Conservation (phyloP, 2,329 filamentous ascomycete genomes). For the Sodiomyces alkalinus region DNA sequence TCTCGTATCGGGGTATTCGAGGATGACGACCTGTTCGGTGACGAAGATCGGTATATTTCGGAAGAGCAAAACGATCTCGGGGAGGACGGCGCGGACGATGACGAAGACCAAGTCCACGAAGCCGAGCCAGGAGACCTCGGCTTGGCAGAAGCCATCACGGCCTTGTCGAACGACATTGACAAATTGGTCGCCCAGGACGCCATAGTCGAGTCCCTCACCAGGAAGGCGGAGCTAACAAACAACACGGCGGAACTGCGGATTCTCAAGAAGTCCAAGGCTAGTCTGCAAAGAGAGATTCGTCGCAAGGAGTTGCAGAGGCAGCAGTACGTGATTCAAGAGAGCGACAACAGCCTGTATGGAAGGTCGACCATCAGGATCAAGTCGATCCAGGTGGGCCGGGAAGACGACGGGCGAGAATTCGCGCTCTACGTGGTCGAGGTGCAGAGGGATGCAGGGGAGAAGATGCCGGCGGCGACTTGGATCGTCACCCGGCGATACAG, state of each 20-base stretch:
- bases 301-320: conserved; percentile 91
- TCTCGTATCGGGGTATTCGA: conserved; percentile 85
- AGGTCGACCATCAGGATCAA: conserved; percentile 82
- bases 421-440: conserved; percentile 91
- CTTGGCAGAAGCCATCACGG: conserved; percentile 80
- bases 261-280: conserved; percentile 83
- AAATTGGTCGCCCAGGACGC: conserved; percentile 76
- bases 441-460: conserved; percentile 74
- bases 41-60: conserved; percentile 71
- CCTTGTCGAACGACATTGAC: conserved; percentile 80
- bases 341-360: conserved; percentile 91
- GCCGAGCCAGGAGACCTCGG: conserved; percentile 90
- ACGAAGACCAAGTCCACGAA: conserved; percentile 76
- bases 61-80: conserved; percentile 70
- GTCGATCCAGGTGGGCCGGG: conserved; percentile 79
- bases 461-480: conserved; percentile 95
- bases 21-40: conserved; percentile 83
- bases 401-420: conserved; percentile 86
- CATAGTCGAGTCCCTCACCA: conserved; percentile 78
- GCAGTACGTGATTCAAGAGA: conserved; percentile 95
- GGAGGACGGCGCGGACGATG: conserved; percentile 37
- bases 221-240: conserved; percentile 93
- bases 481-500: conserved; percentile 84
- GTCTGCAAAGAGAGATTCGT: conserved; percentile 79
- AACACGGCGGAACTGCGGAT: conserved; percentile 90